phyloP scores from a whole-genome alignment of 2,329 filamentous ascomycete species.

The Chalaropsis thielavioides region DNA sequence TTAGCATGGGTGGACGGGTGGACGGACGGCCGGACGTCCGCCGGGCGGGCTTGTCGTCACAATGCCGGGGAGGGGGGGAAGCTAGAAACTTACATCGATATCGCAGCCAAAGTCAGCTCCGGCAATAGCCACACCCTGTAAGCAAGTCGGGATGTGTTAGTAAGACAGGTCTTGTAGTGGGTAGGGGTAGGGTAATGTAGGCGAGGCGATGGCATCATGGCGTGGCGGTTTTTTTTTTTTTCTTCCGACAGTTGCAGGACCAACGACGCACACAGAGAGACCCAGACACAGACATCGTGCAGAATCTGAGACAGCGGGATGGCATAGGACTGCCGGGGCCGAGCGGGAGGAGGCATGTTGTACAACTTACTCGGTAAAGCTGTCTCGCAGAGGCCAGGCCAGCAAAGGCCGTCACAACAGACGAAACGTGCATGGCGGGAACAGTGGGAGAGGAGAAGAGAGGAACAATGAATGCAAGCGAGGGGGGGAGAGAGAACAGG shows the following conservation, averaged over 20 bases:
- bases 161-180: neutral
- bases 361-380: constrained; percentile 11
- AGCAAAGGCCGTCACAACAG: constrained; percentile 8
- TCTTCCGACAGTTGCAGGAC: neutral
- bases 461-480: neutral
- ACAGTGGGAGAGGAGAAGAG: neutral
- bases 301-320: neutral
- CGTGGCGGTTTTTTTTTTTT: neutral
- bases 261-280: neutral
- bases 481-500: too few species aligned
- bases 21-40: too few species aligned
- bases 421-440: constrained; percentile 2
- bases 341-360: too few species aligned
- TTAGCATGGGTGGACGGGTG: neutral
- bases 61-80: neutral
- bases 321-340: too few species aligned
- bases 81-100: constrained; percentile 25
- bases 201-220: neutral
- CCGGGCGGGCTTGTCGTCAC: neutral
- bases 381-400: constrained; percentile 11
- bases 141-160: neutral
- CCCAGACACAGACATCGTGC: neutral
- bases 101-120: constrained; percentile 32
- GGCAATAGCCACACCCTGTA: constrained; percentile 27
- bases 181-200: too few species aligned